phyloP scores from a whole-genome alignment of 2,329 filamentous ascomycete genomes.

The Aspergillus intermedius region DNA sequence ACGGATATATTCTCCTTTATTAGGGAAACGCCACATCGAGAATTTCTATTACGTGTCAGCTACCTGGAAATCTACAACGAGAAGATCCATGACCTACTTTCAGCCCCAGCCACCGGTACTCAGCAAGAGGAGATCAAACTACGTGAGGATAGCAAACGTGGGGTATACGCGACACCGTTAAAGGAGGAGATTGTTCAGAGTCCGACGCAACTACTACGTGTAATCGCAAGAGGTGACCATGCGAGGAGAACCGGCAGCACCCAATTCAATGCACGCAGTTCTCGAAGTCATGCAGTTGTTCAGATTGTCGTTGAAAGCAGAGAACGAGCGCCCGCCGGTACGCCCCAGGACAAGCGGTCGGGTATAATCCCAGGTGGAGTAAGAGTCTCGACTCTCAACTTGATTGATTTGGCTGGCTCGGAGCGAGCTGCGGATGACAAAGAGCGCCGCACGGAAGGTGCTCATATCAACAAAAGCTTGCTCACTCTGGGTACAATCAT shows the following conservation, averaged over 20 bases:
- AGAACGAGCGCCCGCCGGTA: conserved; percentile 62
- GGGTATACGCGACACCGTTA: conserved; percentile 89
- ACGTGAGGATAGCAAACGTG: conserved; percentile 90
- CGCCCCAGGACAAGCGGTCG: conserved; percentile 57
- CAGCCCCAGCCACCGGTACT: conserved; percentile 59
- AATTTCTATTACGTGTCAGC: conserved; percentile 91
- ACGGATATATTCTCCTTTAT: conserved; percentile 99
- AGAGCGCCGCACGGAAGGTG: conserved; percentile 86
- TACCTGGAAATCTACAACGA: conserved; percentile 99
- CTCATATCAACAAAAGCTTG: conserved; percentile 97
- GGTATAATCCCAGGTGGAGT: conserved; percentile 77
- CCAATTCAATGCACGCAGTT: conserved; percentile 94
- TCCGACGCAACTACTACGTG: conserved; percentile 85
- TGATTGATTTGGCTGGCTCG: conserved; percentile 94
- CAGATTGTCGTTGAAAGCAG: conserved; percentile 97
- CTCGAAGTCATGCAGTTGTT: conserved; percentile 94
- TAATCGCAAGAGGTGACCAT: conserved; percentile 90
- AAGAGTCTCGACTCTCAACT: conserved; percentile 84
- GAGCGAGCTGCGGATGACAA: conserved; percentile 94
- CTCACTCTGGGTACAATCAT: conserved; percentile 94
- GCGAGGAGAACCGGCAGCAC: conserved; percentile 87
- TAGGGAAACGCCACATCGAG: conserved; percentile 86
- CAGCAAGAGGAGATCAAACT: conserved; percentile 92
- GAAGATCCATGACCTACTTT: conserved; percentile 88
- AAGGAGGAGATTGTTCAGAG: conserved; percentile 99